Conservation (phyloP, 1,284 basidiomycete species). For the Pseudozyma thailandica region DNA sequence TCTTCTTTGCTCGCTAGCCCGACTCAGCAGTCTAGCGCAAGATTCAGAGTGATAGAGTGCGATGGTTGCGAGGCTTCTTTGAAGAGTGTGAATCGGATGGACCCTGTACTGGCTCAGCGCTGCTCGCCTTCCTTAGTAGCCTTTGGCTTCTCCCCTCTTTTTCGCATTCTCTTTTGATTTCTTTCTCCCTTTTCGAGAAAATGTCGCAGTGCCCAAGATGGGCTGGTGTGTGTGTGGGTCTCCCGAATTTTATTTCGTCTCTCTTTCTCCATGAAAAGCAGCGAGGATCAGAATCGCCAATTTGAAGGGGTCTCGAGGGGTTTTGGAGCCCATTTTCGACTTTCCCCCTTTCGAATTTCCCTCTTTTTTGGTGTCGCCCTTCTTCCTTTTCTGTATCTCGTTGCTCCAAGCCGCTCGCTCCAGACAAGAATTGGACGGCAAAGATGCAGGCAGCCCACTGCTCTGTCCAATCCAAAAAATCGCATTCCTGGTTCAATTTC, state of each 20-base stretch:
- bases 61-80: not conserved
- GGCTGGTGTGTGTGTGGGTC: too few relatives aligned
- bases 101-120: too few relatives aligned
- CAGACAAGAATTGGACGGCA: not conserved
- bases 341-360: not conserved
- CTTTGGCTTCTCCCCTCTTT: too few relatives aligned
- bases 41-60: slow-evolving; percentile 9
- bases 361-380: not conserved
- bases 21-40: too few relatives aligned
- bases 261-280: not conserved
- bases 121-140: too few relatives aligned
- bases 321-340: not conserved
- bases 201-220: too few relatives aligned
- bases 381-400: not conserved
- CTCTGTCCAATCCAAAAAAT: too few relatives aligned
- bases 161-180: too few relatives aligned
- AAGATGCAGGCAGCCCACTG: not conserved
- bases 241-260: not conserved
- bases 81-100: too few relatives aligned
- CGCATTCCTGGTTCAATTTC: not conserved
- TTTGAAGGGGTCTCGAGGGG: slow-evolving; percentile 1
- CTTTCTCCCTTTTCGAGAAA: too few relatives aligned
- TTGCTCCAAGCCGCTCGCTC: not conserved
- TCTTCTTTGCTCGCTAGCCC: too few relatives aligned
- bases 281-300: not conserved